These are phyloP conservation scores for Penicillium lagena DNA, from an alignment of 495 filamentous ascomycete species.

Conservation along the genomic window DNA sequence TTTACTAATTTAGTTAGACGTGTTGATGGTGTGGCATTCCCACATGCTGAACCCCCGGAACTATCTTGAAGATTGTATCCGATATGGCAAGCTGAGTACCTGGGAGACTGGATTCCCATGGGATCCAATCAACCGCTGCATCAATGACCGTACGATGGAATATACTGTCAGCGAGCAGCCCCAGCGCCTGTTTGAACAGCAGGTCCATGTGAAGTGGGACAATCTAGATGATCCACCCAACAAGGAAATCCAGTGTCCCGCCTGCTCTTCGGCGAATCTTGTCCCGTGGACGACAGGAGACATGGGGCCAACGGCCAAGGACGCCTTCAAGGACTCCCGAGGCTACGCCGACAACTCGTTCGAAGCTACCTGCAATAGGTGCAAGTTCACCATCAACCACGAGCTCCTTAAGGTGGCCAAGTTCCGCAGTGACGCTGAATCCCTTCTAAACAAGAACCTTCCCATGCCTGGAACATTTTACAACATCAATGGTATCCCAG, in stretches of 20 bases:
- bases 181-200: slow-evolving; percentile 38
- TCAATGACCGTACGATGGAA: slow-evolving; percentile 54
- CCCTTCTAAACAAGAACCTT: slow-evolving; percentile 29
- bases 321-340: slow-evolving; percentile 10
- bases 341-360: slow-evolving; percentile 63
- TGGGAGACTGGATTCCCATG: slow-evolving; percentile 69
- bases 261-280: slow-evolving; percentile 29
- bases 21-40: slow-evolving; percentile 85
- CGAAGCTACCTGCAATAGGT: slow-evolving; percentile 27
- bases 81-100: slow-evolving; percentile 49
- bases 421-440: slow-evolving; percentile 47
- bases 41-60: slow-evolving; percentile 74
- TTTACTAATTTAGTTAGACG: slow-evolving; percentile 39
- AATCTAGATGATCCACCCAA: slow-evolving; percentile 43
- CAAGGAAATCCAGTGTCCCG: slow-evolving; percentile 51
- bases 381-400: slow-evolving; percentile 43
- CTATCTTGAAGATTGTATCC: slow-evolving; percentile 71
- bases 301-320: slow-evolving; percentile 3
- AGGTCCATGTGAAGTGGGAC: slow-evolving; percentile 53
- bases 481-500: slow-evolving; percentile 25
- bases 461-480: slow-evolving; percentile 62
- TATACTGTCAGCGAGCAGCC: slow-evolving; percentile 47
- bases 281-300: slow-evolving; percentile 19
- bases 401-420: slow-evolving; percentile 44
- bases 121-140: slow-evolving; percentile 51